Evolutionary conservation across 257 asterid species (phyloP).

Genomic region (Nicotiana tomentosiformis): DNA sequence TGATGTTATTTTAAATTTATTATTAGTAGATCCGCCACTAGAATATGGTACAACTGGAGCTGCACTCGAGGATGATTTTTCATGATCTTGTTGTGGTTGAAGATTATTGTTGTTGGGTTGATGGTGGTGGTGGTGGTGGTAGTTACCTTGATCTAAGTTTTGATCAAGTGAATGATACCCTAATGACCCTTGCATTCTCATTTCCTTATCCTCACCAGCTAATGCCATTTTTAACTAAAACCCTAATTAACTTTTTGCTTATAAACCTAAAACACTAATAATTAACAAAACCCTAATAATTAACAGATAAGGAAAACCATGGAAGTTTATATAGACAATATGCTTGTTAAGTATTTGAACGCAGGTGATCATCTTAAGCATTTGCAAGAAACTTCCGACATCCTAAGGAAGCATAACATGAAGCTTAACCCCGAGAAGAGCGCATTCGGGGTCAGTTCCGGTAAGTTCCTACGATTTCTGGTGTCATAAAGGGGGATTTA

Average conservation of each 20-base stretch:
- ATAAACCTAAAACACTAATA: not conserved
- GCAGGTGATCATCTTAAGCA: no score
- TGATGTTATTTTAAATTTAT: slow-evolving; percentile 15
- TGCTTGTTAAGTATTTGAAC: no score
- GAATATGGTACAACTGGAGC: not conserved
- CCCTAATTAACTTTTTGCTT: not conserved
- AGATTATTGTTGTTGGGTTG: not conserved
- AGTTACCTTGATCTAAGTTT: slow-evolving; percentile 10
- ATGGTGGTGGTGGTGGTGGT: no score
- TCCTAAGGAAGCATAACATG: no score
- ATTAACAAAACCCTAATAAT: not conserved
- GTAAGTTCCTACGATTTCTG: no score
- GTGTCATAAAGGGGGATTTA: no score
- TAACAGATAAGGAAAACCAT: no score
- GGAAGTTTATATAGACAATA: no score
- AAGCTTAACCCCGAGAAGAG: no score
- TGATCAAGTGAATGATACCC: slow-evolving; percentile 17
- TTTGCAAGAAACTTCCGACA: no score
- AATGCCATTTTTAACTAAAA: slow-evolving; percentile 9
- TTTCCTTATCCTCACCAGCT: slow-evolving; percentile 28
- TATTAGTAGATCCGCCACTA: slow-evolving; percentile 40
- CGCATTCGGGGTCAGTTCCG: no score
- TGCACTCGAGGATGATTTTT: not conserved
- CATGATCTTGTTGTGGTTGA: not conserved
- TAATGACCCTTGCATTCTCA: slow-evolving; percentile 26